phyloP scores from a whole-genome alignment of 2,329 filamentous ascomycete species.

The Ophiosphaerella korrae region DNA sequence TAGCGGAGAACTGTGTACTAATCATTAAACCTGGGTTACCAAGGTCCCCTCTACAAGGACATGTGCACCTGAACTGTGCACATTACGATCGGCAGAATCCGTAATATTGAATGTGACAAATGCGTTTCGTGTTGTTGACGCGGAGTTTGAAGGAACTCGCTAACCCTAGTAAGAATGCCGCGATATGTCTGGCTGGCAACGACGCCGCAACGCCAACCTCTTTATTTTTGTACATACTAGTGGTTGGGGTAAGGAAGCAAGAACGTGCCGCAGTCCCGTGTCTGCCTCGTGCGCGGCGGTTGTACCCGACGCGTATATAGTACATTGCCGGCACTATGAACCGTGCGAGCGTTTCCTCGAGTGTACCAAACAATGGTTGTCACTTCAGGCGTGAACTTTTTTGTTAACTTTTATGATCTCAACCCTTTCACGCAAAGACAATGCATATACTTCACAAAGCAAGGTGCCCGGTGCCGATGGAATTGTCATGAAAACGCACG shows the following conservation, averaged over 20 bases:
- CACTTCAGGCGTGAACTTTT: constrained; percentile 3
- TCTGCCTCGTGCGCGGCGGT: neutral
- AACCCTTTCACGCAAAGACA: constrained; percentile 2
- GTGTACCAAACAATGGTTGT: neutral
- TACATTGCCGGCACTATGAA: too few relatives aligned
- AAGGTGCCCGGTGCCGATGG: constrained; percentile 4
- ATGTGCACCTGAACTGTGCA: too few relatives aligned
- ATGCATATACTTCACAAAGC: constrained; percentile 8
- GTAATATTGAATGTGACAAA: too few relatives aligned
- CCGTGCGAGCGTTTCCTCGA: too few relatives aligned
- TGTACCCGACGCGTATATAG: neutral
- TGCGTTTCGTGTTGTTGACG: too few relatives aligned
- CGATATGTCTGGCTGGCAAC: neutral
- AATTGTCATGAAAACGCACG: constrained; percentile 5
- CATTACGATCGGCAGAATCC: too few relatives aligned
- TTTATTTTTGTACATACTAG: neutral
- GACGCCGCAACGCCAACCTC: neutral
- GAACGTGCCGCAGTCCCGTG: neutral
- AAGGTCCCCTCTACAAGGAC: too few relatives aligned
- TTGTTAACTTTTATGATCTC: constrained; percentile 9
- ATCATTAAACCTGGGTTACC: too few relatives aligned
- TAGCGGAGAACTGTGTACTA: too few relatives aligned
- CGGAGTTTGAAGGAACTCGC: neutral
- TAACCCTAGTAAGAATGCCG: neutral
- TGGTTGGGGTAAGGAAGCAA: neutral